Percentiles rank a stretch among this genome's conserved stretches.
Conservation (phyloP, 768 basidiomycete species). For the Leucosporidium scottii region DNA sequence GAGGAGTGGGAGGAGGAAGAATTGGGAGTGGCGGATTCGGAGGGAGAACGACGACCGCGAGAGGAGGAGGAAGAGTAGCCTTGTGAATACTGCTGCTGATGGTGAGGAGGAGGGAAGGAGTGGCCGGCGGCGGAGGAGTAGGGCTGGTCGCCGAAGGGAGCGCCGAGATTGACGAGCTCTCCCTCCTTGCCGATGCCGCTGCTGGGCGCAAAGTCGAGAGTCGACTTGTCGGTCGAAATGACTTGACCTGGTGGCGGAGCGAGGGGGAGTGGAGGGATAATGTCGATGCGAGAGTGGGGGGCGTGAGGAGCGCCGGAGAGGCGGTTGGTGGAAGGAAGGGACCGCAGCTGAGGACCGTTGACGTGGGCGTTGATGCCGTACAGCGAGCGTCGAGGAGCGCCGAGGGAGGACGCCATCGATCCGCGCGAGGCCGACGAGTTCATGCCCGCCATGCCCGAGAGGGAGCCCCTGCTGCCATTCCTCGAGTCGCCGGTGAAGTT, state of each 20-base stretch:
- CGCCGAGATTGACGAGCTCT: slow-evolving; percentile 1
- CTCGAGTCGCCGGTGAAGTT: neutral
- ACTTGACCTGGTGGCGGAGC: slow-evolving; percentile 44
- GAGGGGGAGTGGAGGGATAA: slow-evolving; percentile 62
- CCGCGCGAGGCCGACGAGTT: neutral
- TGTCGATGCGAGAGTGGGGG: slow-evolving; percentile 56
- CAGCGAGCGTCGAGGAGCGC: too few relatives aligned
- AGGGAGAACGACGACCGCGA: too few relatives aligned
- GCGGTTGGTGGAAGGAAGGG: slow-evolving; percentile 27
- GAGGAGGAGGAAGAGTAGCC: too few relatives aligned
- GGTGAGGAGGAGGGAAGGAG: neutral
- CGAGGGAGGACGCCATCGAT: neutral
- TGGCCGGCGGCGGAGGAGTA: slow-evolving; percentile 2
- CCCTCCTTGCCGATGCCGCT: slow-evolving; percentile 22
- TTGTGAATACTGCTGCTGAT: too few relatives aligned
- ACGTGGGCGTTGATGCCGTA: too few relatives aligned
- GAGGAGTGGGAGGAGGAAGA: too few relatives aligned
- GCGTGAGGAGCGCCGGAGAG: slow-evolving; percentile 59
- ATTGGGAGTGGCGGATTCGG: too few relatives aligned
- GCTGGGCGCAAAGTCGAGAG: slow-evolving; percentile 30
- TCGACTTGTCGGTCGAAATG: slow-evolving; percentile 29
- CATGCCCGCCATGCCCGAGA: neutral
- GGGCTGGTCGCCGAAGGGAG: neutral
- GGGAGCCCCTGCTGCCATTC: neutral
- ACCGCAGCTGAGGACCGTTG: neutral